Evolutionary conservation across 768 basidiomycete genomes (phyloP).

Genomic region (Boletus huronensis): DNA sequence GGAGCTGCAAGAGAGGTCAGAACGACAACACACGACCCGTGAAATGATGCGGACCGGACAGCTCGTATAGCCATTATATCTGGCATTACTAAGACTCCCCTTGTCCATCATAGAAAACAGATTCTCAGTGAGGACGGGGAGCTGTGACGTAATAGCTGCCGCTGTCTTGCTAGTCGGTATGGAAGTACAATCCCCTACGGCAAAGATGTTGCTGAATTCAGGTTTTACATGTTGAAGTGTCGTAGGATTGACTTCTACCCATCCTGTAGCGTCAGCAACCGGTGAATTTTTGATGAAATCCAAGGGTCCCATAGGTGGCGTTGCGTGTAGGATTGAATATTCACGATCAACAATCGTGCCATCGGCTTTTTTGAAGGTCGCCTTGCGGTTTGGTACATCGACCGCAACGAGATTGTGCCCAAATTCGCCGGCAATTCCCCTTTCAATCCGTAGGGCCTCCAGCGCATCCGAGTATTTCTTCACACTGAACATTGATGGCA

Average conservation of each 20-base stretch:
- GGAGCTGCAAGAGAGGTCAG: conserved; percentile 43
- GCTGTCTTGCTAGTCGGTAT: conserved; percentile 96
- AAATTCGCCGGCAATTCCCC: conserved; percentile 80
- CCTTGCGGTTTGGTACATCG: conserved; percentile 65
- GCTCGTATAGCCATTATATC: conserved; percentile 87
- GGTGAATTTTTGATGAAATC: conserved; percentile 76
- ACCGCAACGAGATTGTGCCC: conserved; percentile 78
- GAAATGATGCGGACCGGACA: conserved; percentile 62
- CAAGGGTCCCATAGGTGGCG: conserved; percentile 90
- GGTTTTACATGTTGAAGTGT: conserved; percentile 85
- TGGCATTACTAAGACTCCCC: conserved; percentile 64
- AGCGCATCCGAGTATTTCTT: conserved; percentile 94
- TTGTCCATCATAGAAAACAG: conserved; percentile 70
- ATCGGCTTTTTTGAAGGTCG: conserved; percentile 81
- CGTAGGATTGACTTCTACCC: conserved; percentile 81
- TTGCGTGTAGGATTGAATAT: conserved; percentile 81
- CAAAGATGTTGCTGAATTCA: conserved; percentile 77
- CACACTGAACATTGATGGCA: conserved; percentile 95
- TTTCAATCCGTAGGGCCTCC: conserved; percentile 68
- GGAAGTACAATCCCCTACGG: conserved; percentile 89
- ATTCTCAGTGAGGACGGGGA: conserved; percentile 89
- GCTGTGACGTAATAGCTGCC: conserved; percentile 88
- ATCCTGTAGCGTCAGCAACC: conserved; percentile 78
- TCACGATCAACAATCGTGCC: conserved; percentile 65
- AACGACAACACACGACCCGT: background rate